Percentiles rank a stretch among this genome's conserved stretches.
phyloP scores from a whole-genome alignment of 352 stramenopile species.

The Pythium myriotylum region DNA sequence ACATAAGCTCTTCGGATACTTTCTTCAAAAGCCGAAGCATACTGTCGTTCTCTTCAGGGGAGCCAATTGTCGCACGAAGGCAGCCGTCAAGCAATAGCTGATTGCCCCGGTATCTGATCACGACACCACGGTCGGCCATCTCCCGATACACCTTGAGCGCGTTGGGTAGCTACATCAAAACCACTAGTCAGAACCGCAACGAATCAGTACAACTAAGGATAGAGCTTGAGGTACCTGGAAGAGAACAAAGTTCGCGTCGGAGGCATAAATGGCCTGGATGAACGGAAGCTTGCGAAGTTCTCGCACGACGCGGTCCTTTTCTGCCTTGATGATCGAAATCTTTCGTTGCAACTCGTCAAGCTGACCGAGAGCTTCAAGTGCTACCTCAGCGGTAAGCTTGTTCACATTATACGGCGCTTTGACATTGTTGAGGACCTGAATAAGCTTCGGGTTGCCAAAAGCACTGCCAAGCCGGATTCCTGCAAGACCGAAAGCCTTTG shows the following conservation, averaged over 20 bases:
- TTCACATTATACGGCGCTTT: conserved; percentile 99
- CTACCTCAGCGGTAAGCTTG: conserved; percentile 92
- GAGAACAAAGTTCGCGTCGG: conserved; percentile 98
- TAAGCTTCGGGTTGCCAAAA: conserved; percentile 91
- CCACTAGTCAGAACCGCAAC: neutral
- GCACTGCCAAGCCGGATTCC: conserved; percentile 94
- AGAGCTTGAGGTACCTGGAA: conserved; percentile 77
- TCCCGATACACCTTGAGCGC: conserved; percentile 94
- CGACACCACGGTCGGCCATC: conserved; percentile 92
- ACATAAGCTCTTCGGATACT: conserved; percentile 51
- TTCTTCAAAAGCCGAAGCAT: conserved; percentile 89
- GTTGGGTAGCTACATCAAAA: conserved; percentile 62
- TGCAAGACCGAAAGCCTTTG: conserved; percentile 97
- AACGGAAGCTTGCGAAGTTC: conserved; percentile 91
- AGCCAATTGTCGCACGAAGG: conserved; percentile 95
- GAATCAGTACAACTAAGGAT: neutral
- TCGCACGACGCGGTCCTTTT: conserved; percentile 83
- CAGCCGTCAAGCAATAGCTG: conserved; percentile 96
- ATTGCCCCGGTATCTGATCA: conserved; percentile 97
- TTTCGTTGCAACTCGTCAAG: conserved; percentile 59
- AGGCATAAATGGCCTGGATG: conserved; percentile 92
- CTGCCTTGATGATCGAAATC: conserved; percentile 70
- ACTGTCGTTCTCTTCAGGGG: conserved; percentile 90
- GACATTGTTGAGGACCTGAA: conserved; percentile 98
- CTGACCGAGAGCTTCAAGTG: conserved; percentile 65